Percentiles rank a stretch among this genome's conserved stretches.
phyloP scores from a whole-genome alignment of 805 yeast species.

The Saccharomycopsis selenospora region DNA sequence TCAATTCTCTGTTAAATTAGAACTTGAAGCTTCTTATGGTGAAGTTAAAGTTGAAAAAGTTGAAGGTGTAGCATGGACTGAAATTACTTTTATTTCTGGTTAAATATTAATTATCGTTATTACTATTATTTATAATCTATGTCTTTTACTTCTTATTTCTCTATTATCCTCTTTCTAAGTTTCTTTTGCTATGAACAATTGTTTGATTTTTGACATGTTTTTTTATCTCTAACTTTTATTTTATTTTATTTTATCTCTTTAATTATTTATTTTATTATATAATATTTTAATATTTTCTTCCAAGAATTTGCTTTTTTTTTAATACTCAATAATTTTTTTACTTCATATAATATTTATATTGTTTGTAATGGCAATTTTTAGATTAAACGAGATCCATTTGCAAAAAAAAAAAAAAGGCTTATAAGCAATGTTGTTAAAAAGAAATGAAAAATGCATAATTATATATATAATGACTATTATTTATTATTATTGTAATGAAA shows the following conservation, averaged over 20 bases:
- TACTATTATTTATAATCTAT: background rate
- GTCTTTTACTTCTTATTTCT: background rate
- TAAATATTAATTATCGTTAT: constrained; percentile 2
- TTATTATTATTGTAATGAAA: no score
- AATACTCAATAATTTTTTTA: no score
- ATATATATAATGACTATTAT: no score
- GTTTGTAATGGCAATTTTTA: no score
- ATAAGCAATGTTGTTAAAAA: no score
- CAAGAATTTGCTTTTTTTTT: no score
- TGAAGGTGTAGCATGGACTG: constrained; percentile 63
- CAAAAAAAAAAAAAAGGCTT: no score
- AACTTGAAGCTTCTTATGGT: constrained; percentile 38
- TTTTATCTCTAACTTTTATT: background rate
- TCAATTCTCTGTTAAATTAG: constrained; percentile 70
- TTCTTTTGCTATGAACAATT: background rate
- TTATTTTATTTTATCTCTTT: background rate
- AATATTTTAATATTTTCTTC: no score
- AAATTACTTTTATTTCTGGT: constrained; percentile 68
- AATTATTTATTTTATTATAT: background rate
- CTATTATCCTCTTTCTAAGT: background rate
- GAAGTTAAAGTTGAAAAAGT: constrained; percentile 38
- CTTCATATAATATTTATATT: no score
- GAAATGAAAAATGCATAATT: no score
- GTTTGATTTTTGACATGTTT: background rate
- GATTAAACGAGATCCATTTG: no score